Conservation (phyloP, 1,284 basidiomycete genomes). For the Exobasidium cylindrosporum region DNA sequence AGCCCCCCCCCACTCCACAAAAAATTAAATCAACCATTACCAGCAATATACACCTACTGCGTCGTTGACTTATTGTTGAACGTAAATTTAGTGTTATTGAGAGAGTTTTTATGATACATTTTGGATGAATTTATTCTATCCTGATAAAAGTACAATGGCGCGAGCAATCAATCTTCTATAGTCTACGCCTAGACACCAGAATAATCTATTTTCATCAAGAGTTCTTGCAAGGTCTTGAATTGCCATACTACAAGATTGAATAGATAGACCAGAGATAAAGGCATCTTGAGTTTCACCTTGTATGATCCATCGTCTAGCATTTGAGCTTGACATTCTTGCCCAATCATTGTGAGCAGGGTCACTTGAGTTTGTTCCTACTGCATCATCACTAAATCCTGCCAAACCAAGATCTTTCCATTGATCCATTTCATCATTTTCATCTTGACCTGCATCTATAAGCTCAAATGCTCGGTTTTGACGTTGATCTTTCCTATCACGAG, state of each 20-base stretch:
- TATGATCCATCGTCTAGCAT: neutral
- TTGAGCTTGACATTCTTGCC: neutral
- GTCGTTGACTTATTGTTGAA: too few species aligned
- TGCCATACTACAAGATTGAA: neutral
- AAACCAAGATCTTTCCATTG: neutral
- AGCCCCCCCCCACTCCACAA: too few species aligned
- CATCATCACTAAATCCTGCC: neutral
- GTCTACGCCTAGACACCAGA: neutral
- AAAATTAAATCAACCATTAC: too few species aligned
- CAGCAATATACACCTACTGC: too few species aligned
- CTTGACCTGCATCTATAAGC: neutral
- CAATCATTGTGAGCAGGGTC: neutral
- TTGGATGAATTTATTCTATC: too few species aligned
- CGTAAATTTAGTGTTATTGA: too few species aligned
- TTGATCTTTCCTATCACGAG: neutral
- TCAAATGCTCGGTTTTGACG: neutral
- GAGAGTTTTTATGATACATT: too few species aligned
- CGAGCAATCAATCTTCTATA: neutral
- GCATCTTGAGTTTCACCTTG: neutral
- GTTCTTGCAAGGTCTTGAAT: neutral
- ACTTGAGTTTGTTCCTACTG: neutral
- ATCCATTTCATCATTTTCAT: neutral
- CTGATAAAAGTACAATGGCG: neutral
- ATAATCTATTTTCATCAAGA: neutral
- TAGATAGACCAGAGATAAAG: neutral